Base-by-base conservation (phyloP, 2,329 filamentous ascomycete genomes). In the Escovopsis sp. region DNA sequence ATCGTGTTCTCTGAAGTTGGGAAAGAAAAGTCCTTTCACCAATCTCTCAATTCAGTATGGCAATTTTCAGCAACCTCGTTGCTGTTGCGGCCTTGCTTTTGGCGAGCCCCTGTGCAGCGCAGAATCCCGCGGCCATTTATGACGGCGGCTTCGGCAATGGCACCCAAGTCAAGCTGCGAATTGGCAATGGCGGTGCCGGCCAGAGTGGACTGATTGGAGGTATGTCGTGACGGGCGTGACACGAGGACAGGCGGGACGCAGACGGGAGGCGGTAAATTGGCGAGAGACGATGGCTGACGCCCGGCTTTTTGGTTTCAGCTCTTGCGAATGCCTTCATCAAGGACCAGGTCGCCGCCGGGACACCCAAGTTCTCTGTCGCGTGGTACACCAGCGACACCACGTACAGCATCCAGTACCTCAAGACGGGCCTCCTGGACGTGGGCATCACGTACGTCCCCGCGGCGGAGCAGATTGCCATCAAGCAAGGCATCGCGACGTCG, bases 371-470 rank as follows among this genome's bases (percentile, higher is more conserved):
- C 51, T 51, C 53, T 10, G 58, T 69, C 6, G 65, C 57, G 15
- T 70, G 66, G 65, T 60, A 64, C 40, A 59, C 61, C 35, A 63
- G 61, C 31, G 66, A 69, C 44, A 69, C 66, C 0, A 66, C 62
- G 0, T 59, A 63, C 41, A 63, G 58, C 15, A 68, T 69, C 47
- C 57, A 64, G 41, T 61, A 65, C 41, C 58, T 70, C 15, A 53
- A 61, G 39, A 49, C 51, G 2, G 58, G 59, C 13, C 54, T 54
- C 20, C 53, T 61, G 20, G 65, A 70, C 39, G 53, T 68, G 0
- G 65, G 60, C 4, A 70, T 70, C 40, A 68, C 67, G 0, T 69
- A 70, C 53, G 58, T 57, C 33, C 51, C 55, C 5, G 51, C 54
- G 2, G 65, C 67, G 0, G 66, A 70, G 49, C 45, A 59, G 13